Percentiles rank a stretch among this genome's conserved stretches.
phyloP scores from a whole-genome alignment of 1,139 yeast genomes.

The Yamadazyma buinensis region DNA sequence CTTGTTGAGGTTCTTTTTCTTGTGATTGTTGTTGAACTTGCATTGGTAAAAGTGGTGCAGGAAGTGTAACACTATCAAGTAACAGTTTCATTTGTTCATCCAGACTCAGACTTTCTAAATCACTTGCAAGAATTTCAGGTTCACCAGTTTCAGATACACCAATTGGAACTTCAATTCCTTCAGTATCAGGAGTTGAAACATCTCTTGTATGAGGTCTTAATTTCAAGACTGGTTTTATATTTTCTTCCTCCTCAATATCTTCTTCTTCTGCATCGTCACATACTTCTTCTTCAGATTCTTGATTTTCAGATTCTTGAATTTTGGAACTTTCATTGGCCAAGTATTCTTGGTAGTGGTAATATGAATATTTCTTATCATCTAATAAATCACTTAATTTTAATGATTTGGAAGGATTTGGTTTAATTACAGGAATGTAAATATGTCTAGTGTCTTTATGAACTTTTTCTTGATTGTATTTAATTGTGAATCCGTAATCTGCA shows the following conservation, averaged over 20 bases:
- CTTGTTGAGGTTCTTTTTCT: too few species aligned
- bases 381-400: constrained; percentile 25
- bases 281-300: neutral
- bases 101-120: constrained; percentile 7
- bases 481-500: constrained; percentile 48
- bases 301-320: too few species aligned
- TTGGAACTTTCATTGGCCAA: too few species aligned
- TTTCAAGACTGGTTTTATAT: too few species aligned
- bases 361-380: constrained; percentile 26
- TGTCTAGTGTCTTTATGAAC: constrained; percentile 3
- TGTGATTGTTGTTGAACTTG: too few species aligned
- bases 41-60: too few species aligned
- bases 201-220: constrained; percentile 4
- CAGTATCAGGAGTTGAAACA: constrained; percentile 6
- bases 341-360: constrained; percentile 26
- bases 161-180: constrained; percentile 2
- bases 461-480: constrained; percentile 30
- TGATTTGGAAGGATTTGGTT: constrained; percentile 28
- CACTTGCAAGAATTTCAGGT: constrained; percentile 4
- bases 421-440: constrained; percentile 27
- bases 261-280: neutral
- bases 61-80: constrained; percentile 26
- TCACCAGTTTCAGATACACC: constrained; percentile 7
- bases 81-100: constrained; percentile 23
- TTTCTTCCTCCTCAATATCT: too few species aligned